These are phyloP conservation scores for Xylaria hypoxylon DNA, from an alignment of 2,329 filamentous ascomycete species.

Conservation along the genomic window DNA sequence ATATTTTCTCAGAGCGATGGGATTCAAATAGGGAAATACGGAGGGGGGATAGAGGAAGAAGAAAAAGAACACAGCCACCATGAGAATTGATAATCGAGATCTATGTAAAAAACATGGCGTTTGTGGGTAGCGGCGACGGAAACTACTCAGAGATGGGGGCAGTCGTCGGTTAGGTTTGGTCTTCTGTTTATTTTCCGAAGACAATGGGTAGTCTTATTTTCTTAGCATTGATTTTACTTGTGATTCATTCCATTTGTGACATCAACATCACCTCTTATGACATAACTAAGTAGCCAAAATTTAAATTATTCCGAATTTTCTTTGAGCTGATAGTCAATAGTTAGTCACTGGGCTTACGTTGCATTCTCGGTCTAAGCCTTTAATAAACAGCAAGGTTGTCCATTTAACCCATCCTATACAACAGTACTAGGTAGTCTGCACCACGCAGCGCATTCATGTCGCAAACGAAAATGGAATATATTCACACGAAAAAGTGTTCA, in stretches of 20 bases:
- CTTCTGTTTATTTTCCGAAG: neutral
- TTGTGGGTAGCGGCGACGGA: slow-evolving; percentile 10
- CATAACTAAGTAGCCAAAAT: neutral
- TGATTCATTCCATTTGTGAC: neutral
- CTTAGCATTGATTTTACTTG: slow-evolving; percentile 13
- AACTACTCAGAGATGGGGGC: neutral
- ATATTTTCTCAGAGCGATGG: neutral
- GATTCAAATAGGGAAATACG: neutral
- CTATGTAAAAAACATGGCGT: slow-evolving; percentile 26
- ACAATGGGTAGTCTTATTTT: slow-evolving; percentile 1
- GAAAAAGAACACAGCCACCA: neutral
- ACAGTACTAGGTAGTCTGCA: neutral
- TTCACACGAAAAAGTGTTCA: neutral
- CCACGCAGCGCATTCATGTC: neutral
- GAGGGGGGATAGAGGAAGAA: neutral
- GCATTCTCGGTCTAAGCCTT: too few relatives aligned
- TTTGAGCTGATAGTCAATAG: neutral
- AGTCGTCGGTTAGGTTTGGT: slow-evolving; percentile 14
- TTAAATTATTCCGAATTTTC: too few relatives aligned
- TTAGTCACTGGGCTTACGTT: neutral
- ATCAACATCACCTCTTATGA: neutral
- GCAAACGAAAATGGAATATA: neutral
- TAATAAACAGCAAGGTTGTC: neutral
- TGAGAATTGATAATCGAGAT: slow-evolving; percentile 1
- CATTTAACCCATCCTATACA: neutral